These are phyloP conservation scores for Zasmidium cellare DNA, from an alignment of 2,329 filamentous ascomycete species.

Conservation along the genomic window DNA sequence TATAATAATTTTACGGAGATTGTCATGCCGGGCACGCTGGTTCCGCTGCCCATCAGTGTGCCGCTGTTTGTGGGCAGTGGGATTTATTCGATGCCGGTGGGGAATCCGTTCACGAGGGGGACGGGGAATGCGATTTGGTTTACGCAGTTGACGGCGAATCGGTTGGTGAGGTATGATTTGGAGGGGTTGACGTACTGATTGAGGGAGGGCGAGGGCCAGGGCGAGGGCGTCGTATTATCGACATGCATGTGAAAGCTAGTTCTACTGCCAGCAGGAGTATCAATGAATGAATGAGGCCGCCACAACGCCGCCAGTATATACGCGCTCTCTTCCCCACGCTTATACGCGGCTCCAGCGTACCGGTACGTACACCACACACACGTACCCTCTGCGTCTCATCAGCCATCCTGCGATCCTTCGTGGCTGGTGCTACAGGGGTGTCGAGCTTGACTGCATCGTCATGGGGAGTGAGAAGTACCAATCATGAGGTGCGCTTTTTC, in stretches of 20 bases:
- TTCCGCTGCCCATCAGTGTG: conserved; percentile 3
- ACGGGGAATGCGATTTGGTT: conserved; percentile 12
- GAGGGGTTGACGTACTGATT: conserved; percentile 1
- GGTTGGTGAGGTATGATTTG: conserved; percentile 12
- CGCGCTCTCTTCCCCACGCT: too few relatives aligned
- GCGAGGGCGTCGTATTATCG: too few relatives aligned
- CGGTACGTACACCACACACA: too few relatives aligned
- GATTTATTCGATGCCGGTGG: conserved; percentile 7
- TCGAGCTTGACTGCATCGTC: not conserved
- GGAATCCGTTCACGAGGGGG: conserved; percentile 8
- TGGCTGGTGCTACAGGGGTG: not conserved
- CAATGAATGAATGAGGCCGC: too few relatives aligned
- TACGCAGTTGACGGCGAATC: conserved; percentile 10
- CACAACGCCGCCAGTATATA: too few relatives aligned
- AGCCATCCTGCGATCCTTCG: too few relatives aligned
- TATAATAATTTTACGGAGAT: conserved; percentile 9
- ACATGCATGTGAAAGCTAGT: too few relatives aligned
- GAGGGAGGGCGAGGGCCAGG: not conserved
- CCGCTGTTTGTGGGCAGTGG: conserved; percentile 7
- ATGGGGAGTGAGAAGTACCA: not conserved
- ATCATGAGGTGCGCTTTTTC: not conserved
- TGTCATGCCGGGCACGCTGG: not conserved
- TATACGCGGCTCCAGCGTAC: too few relatives aligned
- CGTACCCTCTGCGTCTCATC: too few relatives aligned
- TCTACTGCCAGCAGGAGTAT: too few relatives aligned